phyloP scores from a whole-genome alignment of 495 filamentous ascomycete species.

The Penicillium steckii region DNA sequence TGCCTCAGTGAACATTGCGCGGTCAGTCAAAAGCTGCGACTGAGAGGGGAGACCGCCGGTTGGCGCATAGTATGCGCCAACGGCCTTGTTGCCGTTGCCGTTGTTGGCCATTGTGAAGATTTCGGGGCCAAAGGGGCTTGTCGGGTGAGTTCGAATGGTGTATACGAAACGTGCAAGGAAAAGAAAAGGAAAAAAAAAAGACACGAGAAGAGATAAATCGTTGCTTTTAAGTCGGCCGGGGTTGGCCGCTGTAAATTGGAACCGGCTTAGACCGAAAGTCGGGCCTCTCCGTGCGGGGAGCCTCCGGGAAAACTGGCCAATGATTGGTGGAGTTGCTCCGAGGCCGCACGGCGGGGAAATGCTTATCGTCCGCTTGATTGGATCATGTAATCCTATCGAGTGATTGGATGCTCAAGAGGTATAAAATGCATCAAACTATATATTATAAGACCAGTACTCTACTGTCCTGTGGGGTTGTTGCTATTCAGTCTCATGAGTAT shows the following conservation, averaged over 20 bases:
- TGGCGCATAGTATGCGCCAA: slow-evolving; percentile 27
- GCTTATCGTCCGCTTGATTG: neutral
- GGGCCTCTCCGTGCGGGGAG: neutral
- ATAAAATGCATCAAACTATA: too few species aligned
- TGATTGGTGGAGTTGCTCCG: neutral
- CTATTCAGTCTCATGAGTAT: too few species aligned
- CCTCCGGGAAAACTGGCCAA: neutral
- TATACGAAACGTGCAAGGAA: too few species aligned
- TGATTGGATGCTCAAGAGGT: too few species aligned
- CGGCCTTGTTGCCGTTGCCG: slow-evolving; percentile 21
- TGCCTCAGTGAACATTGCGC: slow-evolving; percentile 29
- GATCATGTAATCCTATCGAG: neutral
- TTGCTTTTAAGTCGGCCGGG: neutral
- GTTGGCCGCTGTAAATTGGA: neutral
- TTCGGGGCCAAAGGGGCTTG: neutral
- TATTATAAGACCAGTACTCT: too few species aligned
- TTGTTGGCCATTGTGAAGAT: neutral
- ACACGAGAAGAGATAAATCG: neutral
- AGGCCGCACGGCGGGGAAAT: neutral
- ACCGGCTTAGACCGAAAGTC: neutral
- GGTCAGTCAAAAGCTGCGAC: slow-evolving; percentile 25
- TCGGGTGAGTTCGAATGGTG: neutral
- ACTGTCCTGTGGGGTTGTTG: too few species aligned
- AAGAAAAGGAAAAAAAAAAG: neutral
- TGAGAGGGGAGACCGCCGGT: slow-evolving; percentile 25